These are phyloP conservation scores for Lactuca saligna DNA, from an alignment of 129 eudicot genomes.

Conservation along the genomic window DNA sequence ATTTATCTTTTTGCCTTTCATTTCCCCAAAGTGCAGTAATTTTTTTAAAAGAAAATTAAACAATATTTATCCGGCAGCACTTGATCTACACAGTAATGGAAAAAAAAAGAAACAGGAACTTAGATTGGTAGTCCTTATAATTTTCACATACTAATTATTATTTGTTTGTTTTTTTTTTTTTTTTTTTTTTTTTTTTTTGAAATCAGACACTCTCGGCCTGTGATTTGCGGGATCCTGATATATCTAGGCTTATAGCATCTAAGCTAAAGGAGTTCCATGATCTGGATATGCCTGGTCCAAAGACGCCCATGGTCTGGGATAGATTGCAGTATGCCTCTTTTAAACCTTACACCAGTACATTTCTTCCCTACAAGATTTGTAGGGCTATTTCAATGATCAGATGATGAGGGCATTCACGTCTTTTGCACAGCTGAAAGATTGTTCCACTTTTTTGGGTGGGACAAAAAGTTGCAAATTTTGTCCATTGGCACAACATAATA, in stretches of 20 bases:
- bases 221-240: slow-evolving; percentile 87
- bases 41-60: too few relatives aligned
- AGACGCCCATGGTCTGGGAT: slow-evolving; percentile 61
- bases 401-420: too few relatives aligned
- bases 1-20: background rate
- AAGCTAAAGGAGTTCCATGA: slow-evolving; percentile 89
- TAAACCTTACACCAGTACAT: background rate
- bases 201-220: slow-evolving; percentile 81
- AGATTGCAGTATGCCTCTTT: slow-evolving; percentile 67
- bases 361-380: too few relatives aligned
- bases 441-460: too few relatives aligned
- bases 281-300: slow-evolving; percentile 88
- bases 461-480: too few relatives aligned
- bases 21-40: background rate
- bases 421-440: too few relatives aligned
- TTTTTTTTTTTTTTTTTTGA: slow-evolving; percentile 6
- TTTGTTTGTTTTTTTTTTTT: background rate
- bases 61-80: too few relatives aligned
- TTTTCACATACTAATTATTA: slow-evolving; percentile 3
- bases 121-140: background rate
- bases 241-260: slow-evolving; percentile 81
- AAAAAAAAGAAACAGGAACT: too few relatives aligned
- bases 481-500: too few relatives aligned
- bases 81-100: too few relatives aligned
- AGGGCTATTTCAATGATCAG: too few relatives aligned